Conservation (phyloP, 2,329 filamentous ascomycete genomes). For the Clonostachys chloroleuca region DNA sequence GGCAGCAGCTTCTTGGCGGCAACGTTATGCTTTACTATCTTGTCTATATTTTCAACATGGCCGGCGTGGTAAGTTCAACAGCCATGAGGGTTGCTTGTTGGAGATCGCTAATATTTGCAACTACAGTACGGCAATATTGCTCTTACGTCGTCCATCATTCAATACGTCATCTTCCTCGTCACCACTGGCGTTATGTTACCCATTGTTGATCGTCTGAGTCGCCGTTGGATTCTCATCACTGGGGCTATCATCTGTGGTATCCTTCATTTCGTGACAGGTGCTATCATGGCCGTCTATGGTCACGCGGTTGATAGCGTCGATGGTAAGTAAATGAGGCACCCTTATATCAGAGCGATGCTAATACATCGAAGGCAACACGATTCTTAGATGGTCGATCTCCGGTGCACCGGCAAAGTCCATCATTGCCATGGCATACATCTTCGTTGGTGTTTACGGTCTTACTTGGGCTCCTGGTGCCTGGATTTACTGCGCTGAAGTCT, state of each 20-base stretch:
- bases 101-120: background rate
- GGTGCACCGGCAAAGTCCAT: slow-evolving; percentile 41
- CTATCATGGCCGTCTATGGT: slow-evolving; percentile 43
- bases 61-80: slow-evolving; percentile 30
- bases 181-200: slow-evolving; percentile 45
- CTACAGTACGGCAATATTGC: slow-evolving; percentile 19
- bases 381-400: slow-evolving; percentile 37
- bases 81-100: no score
- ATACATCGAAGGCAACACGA: slow-evolving; percentile 28
- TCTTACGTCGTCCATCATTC: slow-evolving; percentile 46
- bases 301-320: slow-evolving; percentile 34
- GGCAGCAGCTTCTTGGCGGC: slow-evolving; percentile 48
- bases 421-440: slow-evolving; percentile 45
- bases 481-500: slow-evolving; percentile 18
- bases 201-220: slow-evolving; percentile 43
- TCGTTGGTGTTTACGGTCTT: slow-evolving; percentile 25
- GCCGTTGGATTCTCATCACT: slow-evolving; percentile 37
- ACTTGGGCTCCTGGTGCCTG: slow-evolving; percentile 24
- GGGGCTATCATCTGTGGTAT: slow-evolving; percentile 39
- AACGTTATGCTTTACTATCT: slow-evolving; percentile 57
- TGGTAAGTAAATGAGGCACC: slow-evolving; percentile 7
- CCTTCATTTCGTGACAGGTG: slow-evolving; percentile 42
- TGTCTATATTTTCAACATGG: slow-evolving; percentile 59
- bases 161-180: slow-evolving; percentile 51
- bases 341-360: background rate